A percentile compares a stretch with the other conserved stretches of the same genome.
Conservation (phyloP, 257 asterid genomes). For the Coffea canephora region DNA sequence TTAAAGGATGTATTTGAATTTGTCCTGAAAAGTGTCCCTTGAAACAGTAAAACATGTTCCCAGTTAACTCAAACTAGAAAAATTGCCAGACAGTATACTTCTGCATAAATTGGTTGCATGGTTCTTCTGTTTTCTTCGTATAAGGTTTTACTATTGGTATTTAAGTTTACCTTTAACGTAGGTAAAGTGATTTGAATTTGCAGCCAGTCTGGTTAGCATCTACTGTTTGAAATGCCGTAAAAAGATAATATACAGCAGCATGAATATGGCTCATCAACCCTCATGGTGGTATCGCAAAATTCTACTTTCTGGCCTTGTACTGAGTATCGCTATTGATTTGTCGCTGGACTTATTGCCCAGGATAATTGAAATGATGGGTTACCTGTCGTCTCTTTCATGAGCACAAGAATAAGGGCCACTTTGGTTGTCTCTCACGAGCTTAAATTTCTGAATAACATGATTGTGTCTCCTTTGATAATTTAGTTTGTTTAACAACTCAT, state of each 20-base stretch:
- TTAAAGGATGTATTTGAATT: background rate
- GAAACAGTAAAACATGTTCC: background rate
- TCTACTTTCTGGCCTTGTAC: background rate
- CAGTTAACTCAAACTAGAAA: background rate
- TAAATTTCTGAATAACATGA: conserved; percentile 21
- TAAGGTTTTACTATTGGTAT: too few species aligned
- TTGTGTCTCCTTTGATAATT: conserved; percentile 15
- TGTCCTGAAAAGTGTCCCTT: background rate
- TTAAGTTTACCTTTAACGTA: too few species aligned
- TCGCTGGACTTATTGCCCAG: background rate
- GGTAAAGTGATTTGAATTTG: background rate
- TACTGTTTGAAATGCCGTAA: background rate
- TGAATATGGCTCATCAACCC: background rate
- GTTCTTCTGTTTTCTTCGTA: background rate
- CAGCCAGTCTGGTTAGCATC: background rate
- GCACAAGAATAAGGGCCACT: conserved; percentile 14
- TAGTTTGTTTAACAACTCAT: background rate
- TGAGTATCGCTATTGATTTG: background rate
- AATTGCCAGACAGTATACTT: background rate
- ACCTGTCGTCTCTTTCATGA: conserved; percentile 13
- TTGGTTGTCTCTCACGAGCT: conserved; percentile 14
- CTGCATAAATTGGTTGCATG: background rate
- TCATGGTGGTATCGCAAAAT: background rate
- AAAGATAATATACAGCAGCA: background rate
- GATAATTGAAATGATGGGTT: conserved; percentile 15